Conservation (phyloP, 2,329 filamentous ascomycete species). For the Cercospora sp. region DNA sequence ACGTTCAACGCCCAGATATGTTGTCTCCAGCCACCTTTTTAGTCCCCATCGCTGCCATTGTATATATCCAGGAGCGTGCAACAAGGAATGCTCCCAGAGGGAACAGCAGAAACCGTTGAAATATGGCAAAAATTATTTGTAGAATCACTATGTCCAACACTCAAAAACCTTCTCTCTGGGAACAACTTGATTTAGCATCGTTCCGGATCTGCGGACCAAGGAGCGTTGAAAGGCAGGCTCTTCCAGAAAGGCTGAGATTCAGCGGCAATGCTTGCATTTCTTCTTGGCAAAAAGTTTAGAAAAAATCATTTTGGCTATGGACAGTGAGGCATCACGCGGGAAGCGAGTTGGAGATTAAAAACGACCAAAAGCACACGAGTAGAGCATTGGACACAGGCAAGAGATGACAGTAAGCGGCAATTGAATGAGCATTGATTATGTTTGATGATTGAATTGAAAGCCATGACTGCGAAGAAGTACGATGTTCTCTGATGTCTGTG, state of each 20-base stretch:
- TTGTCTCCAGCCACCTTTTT: background rate
- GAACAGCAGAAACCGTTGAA: background rate
- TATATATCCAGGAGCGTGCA: background rate
- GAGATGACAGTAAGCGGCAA: too few species aligned
- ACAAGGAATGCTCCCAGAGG: background rate
- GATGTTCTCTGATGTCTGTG: background rate
- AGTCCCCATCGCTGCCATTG: background rate
- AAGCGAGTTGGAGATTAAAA: background rate
- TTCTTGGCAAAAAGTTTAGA: too few species aligned
- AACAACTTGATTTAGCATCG: background rate
- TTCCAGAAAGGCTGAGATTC: background rate
- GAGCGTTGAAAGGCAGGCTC: background rate
- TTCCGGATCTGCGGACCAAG: background rate
- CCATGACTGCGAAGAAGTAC: background rate
- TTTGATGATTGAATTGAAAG: background rate
- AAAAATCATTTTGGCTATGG: too few species aligned
- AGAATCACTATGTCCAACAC: background rate
- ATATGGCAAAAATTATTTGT: background rate
- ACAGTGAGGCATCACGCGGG: too few species aligned
- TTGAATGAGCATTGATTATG: too few species aligned
- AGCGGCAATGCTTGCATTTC: too few species aligned
- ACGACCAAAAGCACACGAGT: background rate
- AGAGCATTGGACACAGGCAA: background rate
- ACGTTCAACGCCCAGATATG: background rate
- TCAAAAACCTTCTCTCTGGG: background rate